Evolutionary conservation across 2,329 filamentous ascomycete genomes (phyloP), one percentile per base, ranked within the genome.

Genomic region (Thielaviopsis musarum): DNA sequence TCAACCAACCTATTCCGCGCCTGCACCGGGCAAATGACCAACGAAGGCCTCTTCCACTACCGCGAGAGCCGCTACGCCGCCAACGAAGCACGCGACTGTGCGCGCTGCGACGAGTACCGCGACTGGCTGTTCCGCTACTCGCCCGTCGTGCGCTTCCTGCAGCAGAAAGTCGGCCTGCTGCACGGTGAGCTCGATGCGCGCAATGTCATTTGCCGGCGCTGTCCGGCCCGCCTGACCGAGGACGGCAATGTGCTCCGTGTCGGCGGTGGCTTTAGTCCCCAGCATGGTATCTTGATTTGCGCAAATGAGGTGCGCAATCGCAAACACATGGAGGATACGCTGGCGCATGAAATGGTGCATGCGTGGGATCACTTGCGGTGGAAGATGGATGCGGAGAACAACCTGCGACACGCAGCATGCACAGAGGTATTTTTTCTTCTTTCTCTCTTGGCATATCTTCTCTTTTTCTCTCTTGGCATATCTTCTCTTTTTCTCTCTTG

Each of bases 261-360:
- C 68, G 80, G 80, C 38, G 93, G 91, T 26, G 93, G 93, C 0
- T 97, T 97, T 70, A 85, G 85, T 69, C 84, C 90, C 0, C 78
- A 86, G 56, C 87, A 90, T 69, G 93, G 93, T 45, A 96, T 98
- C 63, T 70, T 94, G 67, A 77, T 98, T 22, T 98, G 93, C 72
- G 89, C 93, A 57, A 98, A 98, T 72, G 85, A 93, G 72, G 81
- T 97, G 68, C 77, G 85, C 61, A 83, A 89, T 68, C 76, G 83
- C 60, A 83, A 84, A 34, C 89, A 95, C 69, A 71, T 95, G 65
- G 93, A 98, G 74, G 93, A 98, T 70, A 95, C 91, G 12, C 75
- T 98, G 67, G 85, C 91, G 28, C 93, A 98, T 71, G 93, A 98
- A 74, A 94, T 98, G 89, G 87, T 98, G 58, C 93, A 98, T 70